Percentiles rank a stretch among this genome's conserved stretches.
Evolutionary conservation across 192 early-diverging fungal species (phyloP).

Genomic region (Linnemannia zychae): DNA sequence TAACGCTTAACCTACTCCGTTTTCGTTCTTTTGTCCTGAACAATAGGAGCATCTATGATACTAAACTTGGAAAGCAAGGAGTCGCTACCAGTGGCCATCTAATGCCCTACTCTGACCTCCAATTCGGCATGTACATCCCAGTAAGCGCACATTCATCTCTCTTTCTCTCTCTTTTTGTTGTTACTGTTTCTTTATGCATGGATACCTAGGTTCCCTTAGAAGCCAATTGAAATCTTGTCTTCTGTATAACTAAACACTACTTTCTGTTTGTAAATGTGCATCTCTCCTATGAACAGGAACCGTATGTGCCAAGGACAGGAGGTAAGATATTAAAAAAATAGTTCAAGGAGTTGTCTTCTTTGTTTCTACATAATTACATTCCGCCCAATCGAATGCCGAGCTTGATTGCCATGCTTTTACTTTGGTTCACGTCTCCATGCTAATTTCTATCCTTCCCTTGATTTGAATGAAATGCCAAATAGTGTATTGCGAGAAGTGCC

Average conservation of each 20-base stretch:
- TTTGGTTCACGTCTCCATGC: background rate
- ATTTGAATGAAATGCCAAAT: background rate
- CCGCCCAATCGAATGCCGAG: background rate
- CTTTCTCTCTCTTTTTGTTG: background rate
- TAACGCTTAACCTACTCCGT: too few relatives aligned
- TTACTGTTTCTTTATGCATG: background rate
- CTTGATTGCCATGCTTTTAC: background rate
- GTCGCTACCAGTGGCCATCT: slow-evolving; percentile 43
- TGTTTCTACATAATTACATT: background rate
- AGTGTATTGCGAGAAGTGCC: background rate
- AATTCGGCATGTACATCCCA: slow-evolving; percentile 44
- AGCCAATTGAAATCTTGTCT: background rate
- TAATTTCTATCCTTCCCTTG: background rate
- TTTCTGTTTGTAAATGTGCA: background rate
- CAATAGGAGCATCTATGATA: slow-evolving; percentile 38
- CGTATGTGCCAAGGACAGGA: slow-evolving; percentile 39
- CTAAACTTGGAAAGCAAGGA: slow-evolving; percentile 38
- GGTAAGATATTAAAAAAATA: slow-evolving; percentile 18
- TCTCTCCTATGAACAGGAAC: slow-evolving; percentile 13
- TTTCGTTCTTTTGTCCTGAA: background rate
- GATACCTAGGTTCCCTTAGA: too few relatives aligned
- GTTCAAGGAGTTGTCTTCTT: background rate
- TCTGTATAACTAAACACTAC: background rate
- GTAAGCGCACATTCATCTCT: background rate
- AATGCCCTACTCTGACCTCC: slow-evolving; percentile 47